These are phyloP conservation scores for Diaporthe sp. DNA, from an alignment of 2,329 filamentous ascomycete species.

Conservation along the genomic window DNA sequence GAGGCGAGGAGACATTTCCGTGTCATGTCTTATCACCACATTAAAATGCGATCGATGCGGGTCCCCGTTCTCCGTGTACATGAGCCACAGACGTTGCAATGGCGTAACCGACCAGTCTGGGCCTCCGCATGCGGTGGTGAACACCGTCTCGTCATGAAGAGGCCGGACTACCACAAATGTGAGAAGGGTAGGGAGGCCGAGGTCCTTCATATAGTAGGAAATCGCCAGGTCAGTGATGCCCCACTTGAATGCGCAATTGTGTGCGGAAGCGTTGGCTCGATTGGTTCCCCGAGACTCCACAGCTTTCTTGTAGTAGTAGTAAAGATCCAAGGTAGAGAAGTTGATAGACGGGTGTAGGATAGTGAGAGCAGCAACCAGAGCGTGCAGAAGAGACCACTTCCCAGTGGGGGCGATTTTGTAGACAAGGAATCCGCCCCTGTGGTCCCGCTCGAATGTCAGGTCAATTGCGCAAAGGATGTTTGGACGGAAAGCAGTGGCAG, in stretches of 20 bases:
- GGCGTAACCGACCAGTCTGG: no score
- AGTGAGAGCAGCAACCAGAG: background rate
- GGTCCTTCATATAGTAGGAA: no score
- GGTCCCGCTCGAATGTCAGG: background rate
- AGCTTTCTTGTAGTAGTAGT: background rate
- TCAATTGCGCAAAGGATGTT: rapidly evolving
- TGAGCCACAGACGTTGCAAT: background rate
- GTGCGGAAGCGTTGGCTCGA: no score
- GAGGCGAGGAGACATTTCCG: no score
- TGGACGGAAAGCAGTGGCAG: background rate
- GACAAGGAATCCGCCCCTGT: background rate
- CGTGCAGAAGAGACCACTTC: background rate
- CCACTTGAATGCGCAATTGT: no score
- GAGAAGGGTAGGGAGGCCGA: no score
- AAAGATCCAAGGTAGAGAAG: background rate
- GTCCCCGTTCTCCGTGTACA: background rate
- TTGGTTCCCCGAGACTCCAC: no score
- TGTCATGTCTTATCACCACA: no score
- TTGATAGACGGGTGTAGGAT: background rate
- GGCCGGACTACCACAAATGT: no score
- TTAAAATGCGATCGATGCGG: background rate
- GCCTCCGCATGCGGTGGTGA: no score
- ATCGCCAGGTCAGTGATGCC: no score
- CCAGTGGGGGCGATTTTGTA: background rate
- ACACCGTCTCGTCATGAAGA: no score